Evolutionary conservation across 208 protist genomes (phyloP), one percentile per base, ranked within the genome.

Genomic region (Kentomonas sorsogonicus): DNA sequence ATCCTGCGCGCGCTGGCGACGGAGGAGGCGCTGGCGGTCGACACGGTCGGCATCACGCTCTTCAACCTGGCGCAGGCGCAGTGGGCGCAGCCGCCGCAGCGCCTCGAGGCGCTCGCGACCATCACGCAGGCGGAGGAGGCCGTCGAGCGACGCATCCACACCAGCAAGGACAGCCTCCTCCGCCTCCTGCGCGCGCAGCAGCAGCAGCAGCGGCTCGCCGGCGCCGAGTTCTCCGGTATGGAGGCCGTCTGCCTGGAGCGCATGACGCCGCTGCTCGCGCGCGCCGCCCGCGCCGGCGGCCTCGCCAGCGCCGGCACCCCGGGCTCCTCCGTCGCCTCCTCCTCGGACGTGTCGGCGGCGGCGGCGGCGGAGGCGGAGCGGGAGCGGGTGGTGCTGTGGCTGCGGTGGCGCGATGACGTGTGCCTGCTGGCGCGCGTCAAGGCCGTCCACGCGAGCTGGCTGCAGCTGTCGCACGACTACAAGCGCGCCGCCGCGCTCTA

Each of bases 41-140:
- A 68, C 11, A 86, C 72, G 11, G 81, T 89, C 27, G 79, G 79
- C 33, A 80, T 93, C 34, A 93, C 86, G 1, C 83, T 83, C 61
- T 84, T 93, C 57, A 93, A 89, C 68, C 59, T 86, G 16, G 86
- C 86, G 9, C 81, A 93, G 55, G 41, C 74, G 1, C 68, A 81
- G 53, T 74, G 79, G 61, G 76, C 72, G 36, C 60, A 72, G 31
- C 53, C 30, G 5, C 52, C 54, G 18, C 48, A 66, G 31, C 15
- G 62, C 18, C 44, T 62, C 1, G 67, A 74, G 16, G 81, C 78
- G 13, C 50, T 89, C 41, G 57, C 30, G 18, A 60, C 60, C 25
- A 69, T 75, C 3, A 45, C n/a, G 34, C 45, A 79, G 60, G 76
- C 77, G 7, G 79, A 85, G 48, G 69, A 83, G 44, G 66, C 74